Conservation (phyloP, 2,329 filamentous ascomycete species). For the Amylocarpus encephaloides region DNA sequence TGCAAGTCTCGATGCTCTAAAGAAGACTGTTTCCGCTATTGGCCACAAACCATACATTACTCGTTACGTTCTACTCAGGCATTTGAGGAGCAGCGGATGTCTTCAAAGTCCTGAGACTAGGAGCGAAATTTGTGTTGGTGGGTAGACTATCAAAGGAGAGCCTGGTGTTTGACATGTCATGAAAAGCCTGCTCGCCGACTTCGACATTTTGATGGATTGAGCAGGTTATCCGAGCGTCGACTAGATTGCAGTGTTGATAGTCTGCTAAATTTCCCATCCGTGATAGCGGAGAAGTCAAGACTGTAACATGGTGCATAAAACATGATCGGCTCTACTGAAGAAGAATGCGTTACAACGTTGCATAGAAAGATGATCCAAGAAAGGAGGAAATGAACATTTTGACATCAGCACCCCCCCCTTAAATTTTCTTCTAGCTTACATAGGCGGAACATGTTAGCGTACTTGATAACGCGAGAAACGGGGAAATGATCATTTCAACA, state of each 20-base stretch:
- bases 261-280: slow-evolving; percentile 36
- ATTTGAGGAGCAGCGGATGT: slow-evolving; percentile 50
- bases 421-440: no score
- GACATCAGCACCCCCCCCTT: no score
- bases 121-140: slow-evolving; percentile 51
- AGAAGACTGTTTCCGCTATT: slow-evolving; percentile 55
- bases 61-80: slow-evolving; percentile 55
- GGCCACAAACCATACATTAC: slow-evolving; percentile 53
- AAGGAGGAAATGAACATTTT: no score
- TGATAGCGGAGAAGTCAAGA: slow-evolving; percentile 34
- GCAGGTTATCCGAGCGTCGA: slow-evolving; percentile 47
- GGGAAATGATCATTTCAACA: no score
- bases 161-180: slow-evolving; percentile 55
- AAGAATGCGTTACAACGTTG: no score
- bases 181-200: slow-evolving; percentile 53
- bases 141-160: slow-evolving; percentile 50
- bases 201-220: slow-evolving; percentile 57
- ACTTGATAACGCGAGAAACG: no score
- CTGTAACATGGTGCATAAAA: background rate
- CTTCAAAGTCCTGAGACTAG: slow-evolving; percentile 49
- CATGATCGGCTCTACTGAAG: no score
- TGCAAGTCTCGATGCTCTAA: slow-evolving; percentile 49
- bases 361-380: no score
- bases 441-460: no score
- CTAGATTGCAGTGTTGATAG: slow-evolving; percentile 42